These are phyloP conservation scores for Fusarium lateritium DNA, from an alignment of 2,329 filamentous ascomycete species.

Conservation along the genomic window DNA sequence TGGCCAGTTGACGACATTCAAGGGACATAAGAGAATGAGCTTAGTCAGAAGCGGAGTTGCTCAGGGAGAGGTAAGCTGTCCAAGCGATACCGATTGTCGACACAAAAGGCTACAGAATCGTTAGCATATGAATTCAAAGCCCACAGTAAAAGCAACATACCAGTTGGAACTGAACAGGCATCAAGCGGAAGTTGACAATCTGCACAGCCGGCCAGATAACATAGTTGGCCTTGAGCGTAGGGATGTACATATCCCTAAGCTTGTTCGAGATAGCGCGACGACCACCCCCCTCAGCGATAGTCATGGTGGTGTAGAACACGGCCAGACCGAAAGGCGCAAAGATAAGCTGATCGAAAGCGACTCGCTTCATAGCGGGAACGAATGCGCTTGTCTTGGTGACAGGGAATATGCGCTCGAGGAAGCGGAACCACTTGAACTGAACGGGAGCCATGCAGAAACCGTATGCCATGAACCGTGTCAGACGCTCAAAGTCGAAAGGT, in stretches of 20 bases:
- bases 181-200: constrained; percentile 94
- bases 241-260: constrained; percentile 93
- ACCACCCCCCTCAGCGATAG: constrained; percentile 91
- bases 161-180: constrained; percentile 96
- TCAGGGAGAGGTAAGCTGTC: constrained; percentile 96
- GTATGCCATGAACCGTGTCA: constrained; percentile 97
- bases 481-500: constrained; percentile 94
- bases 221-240: constrained; percentile 95
- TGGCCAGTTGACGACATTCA: not conserved
- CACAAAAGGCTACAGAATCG: constrained; percentile 83
- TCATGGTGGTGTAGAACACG: constrained; percentile 97
- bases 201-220: constrained; percentile 96
- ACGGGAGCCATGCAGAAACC: constrained; percentile 96
- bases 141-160: constrained; percentile 68
- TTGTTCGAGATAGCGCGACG: constrained; percentile 84
- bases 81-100: constrained; percentile 96
- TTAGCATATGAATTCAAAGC: constrained; percentile 15
- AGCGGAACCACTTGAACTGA: constrained; percentile 96
- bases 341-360: constrained; percentile 91
- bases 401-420: constrained; percentile 86
- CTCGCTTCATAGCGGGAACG: constrained; percentile 86
- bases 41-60: constrained; percentile 84
- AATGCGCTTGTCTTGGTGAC: constrained; percentile 83
- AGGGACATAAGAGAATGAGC: not conserved
- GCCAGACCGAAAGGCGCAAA: constrained; percentile 92